A percentile compares a stretch with the other conserved stretches of the same genome.
Conservation (phyloP, 1,284 basidiomycete genomes). For the Cutaneotrichosporon mucoides region DNA sequence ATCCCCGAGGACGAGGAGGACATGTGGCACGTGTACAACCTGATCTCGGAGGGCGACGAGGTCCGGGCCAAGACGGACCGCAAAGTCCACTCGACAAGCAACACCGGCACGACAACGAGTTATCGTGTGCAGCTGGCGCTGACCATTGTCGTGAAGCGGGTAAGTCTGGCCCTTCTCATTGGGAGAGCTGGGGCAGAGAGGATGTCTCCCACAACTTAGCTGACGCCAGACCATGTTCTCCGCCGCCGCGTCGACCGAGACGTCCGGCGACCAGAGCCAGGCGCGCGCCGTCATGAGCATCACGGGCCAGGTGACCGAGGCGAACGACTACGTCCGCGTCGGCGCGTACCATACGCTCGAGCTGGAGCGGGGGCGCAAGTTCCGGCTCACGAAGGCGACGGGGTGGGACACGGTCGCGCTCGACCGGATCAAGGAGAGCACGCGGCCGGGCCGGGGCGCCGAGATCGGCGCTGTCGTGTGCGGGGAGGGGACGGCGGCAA, state of each 20-base stretch:
- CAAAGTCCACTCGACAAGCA: conserved; percentile 66
- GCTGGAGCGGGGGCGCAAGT: conserved; percentile 59
- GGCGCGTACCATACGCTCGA: conserved; percentile 96
- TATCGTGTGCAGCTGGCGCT: conserved; percentile 80
- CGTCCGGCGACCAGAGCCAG: conserved; percentile 47
- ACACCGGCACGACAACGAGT: conserved; percentile 90
- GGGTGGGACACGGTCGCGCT: conserved; percentile 88
- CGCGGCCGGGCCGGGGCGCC: conserved; percentile 85
- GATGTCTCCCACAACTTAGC: background rate
- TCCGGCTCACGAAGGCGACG: conserved; percentile 80
- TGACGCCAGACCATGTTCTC: conserved; percentile 59
- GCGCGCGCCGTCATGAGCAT: conserved; percentile 70
- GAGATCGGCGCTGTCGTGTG: conserved; percentile 96
- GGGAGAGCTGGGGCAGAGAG: background rate
- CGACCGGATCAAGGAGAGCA: conserved; percentile 77
- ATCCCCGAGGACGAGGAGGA: conserved; percentile 95
- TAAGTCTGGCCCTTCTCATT: conserved; percentile 20
- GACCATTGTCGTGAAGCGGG: conserved; percentile 70
- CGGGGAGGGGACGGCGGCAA: conserved; percentile 88
- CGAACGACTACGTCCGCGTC: conserved; percentile 88
- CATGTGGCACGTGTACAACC: conserved; percentile 99
- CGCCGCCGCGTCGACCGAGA: conserved; percentile 56
- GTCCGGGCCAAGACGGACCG: conserved; percentile 86
- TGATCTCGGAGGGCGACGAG: conserved; percentile 83
- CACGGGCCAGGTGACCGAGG: conserved; percentile 79